Evolutionary conservation across 2,329 filamentous ascomycete genomes (phyloP), one percentile per base, ranked within the genome.

Genomic region (Aspergillus puulaauensis): DNA sequence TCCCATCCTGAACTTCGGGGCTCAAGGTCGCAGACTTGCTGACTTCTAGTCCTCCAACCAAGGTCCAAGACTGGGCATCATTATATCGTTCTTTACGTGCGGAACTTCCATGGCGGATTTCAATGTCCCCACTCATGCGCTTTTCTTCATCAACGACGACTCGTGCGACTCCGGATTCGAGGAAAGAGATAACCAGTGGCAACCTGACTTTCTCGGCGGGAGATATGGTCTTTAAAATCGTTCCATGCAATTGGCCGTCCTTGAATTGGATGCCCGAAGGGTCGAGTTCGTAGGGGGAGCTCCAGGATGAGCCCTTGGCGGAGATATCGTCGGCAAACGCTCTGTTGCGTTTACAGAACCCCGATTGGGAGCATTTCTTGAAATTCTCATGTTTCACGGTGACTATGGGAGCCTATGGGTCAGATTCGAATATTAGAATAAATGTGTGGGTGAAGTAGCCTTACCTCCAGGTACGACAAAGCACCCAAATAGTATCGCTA

Each of bases 281-380:
- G 43, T 87, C 81, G 63, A 99, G 82, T 62, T 83, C 81, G 77
- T 98, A 99, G 0, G 93, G 93, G 7, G 91, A 87, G 64, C 81
- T 80, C 90, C 91, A 97, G 27, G 82, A 80, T 8, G 85, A 82
- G 59, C 85, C 86, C 56, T 85, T 78, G 43, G 85, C 79, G 46
- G 84, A 77, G 61, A 87, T 91, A 62, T 84, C 80, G 76, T 98
- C 93, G 72, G 95, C 95, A 72, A 90, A 93, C 40, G 86, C 90
- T 73, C 95, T 87, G 78, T 98, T 98, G 64, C 95, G 90, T 73
- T 92, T 95, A 79, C 95, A 99, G 80, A 99, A 99, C 68, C 95
- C 95, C 4, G 93, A 95, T 73, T 99, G 93, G 65, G 90, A 80
- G 79, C 95, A 99, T 68, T 90, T 96, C 73, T 98, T 99, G 83